A percentile compares a stretch with the other conserved stretches of the same genome.
Conservation (phyloP, 1,284 basidiomycete genomes). For the Ceratobasidium theobromae region DNA sequence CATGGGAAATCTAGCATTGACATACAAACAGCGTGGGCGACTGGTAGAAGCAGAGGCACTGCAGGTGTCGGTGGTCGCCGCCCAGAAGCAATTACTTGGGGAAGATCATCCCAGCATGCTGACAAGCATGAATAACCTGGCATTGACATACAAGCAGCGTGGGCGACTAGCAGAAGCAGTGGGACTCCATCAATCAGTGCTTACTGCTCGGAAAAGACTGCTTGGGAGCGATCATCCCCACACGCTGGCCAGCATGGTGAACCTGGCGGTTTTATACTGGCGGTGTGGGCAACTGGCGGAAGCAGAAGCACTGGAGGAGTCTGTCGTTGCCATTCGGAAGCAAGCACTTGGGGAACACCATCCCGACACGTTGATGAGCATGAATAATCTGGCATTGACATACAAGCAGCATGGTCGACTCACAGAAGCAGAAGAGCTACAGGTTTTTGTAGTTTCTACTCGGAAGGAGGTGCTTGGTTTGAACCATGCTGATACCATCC, state of each 20-base stretch:
- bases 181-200: neutral
- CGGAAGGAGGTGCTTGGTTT: too few species aligned
- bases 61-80: neutral
- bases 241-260: neutral
- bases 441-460: neutral
- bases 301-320: neutral
- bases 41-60: conserved; percentile 6
- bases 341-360: neutral
- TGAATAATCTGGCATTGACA: neutral
- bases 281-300: neutral
- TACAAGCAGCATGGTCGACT: neutral
- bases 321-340: neutral
- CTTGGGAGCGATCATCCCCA: neutral
- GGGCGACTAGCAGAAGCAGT: conserved; percentile 4
- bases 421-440: neutral
- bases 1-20: neutral
- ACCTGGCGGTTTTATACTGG: neutral
- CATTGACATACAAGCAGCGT: neutral
- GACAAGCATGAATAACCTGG: conserved; percentile 1
- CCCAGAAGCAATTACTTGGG: neutral
- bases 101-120: conserved; percentile 1
- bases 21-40: neutral
- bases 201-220: neutral
- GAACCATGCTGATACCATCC: too few species aligned
- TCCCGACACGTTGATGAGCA: neutral